phyloP scores from a whole-genome alignment of 768 basidiomycete species.

The Leccinum arenicola region DNA sequence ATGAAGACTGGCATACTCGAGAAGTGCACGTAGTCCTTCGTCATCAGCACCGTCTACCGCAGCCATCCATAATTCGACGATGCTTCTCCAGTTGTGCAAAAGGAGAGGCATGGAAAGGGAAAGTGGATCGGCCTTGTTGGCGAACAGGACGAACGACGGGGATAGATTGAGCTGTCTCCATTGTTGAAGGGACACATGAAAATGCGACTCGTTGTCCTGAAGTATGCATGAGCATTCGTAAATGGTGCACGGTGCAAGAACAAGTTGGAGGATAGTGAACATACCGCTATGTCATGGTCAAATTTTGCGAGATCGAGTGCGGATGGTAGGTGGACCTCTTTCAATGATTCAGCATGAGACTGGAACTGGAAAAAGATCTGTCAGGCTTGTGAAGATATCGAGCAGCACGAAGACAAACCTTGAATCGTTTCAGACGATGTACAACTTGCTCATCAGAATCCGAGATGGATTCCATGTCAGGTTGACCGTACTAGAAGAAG shows the following conservation, averaged over 20 bases:
- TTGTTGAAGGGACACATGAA: constrained; percentile 67
- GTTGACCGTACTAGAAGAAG: not conserved
- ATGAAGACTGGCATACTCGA: constrained; percentile 55
- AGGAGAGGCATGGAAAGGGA: constrained; percentile 78
- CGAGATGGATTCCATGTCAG: not conserved
- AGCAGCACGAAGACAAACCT: constrained; percentile 30
- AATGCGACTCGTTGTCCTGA: constrained; percentile 78
- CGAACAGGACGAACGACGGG: constrained; percentile 70
- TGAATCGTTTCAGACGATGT: constrained; percentile 49
- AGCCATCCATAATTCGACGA: constrained; percentile 62
- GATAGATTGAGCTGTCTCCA: constrained; percentile 82
- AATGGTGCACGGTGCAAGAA: not conserved
- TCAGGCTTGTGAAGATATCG: not conserved
- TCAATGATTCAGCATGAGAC: constrained; percentile 65
- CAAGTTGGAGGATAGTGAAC: not conserved
- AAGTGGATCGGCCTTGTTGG: constrained; percentile 54
- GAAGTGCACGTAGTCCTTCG: constrained; percentile 68
- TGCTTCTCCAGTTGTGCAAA: constrained; percentile 73
- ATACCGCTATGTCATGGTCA: constrained; percentile 58
- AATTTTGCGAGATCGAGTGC: constrained; percentile 53
- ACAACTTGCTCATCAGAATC: constrained; percentile 22
- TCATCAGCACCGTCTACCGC: constrained; percentile 61
- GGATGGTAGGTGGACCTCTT: constrained; percentile 71
- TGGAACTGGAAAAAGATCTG: constrained; percentile 50
- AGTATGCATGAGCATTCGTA: not conserved